These are phyloP conservation scores for Zhuliangozyma blackwelliae DNA, from an alignment of 1,139 yeast species.

Conservation along the genomic window DNA sequence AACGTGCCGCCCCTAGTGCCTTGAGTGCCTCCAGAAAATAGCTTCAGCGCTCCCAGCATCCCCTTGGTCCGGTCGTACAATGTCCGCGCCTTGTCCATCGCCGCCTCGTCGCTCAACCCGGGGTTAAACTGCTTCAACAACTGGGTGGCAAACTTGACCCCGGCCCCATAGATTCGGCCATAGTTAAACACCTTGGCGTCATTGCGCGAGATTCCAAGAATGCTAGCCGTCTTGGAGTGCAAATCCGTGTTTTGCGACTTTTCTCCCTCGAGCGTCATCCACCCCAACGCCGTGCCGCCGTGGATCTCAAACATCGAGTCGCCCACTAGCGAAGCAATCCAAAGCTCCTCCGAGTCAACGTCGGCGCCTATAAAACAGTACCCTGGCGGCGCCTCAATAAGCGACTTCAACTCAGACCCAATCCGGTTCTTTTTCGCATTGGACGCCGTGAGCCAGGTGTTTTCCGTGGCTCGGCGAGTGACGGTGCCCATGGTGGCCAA, in stretches of 20 bases:
- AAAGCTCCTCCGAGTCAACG: slow-evolving; percentile 95
- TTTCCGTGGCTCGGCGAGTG: slow-evolving; percentile 94
- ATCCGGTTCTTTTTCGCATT: slow-evolving; percentile 81
- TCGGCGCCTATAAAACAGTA: slow-evolving; percentile 96
- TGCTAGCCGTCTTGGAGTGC: slow-evolving; percentile 90
- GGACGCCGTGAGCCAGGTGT: slow-evolving; percentile 96
- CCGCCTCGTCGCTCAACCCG: slow-evolving; percentile 59
- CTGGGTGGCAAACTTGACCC: slow-evolving; percentile 81
- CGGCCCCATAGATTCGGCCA: slow-evolving; percentile 98
- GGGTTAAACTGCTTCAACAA: slow-evolving; percentile 81
- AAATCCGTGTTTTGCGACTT: slow-evolving; percentile 88
- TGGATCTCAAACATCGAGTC: slow-evolving; percentile 86
- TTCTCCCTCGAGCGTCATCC: slow-evolving; percentile 99
- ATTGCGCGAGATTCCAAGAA: slow-evolving; percentile 82
- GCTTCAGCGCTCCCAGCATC: slow-evolving; percentile 4
- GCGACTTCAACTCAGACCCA: slow-evolving; percentile 90
- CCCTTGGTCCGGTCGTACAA: slow-evolving; percentile 88
- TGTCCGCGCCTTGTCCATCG: slow-evolving; percentile 59
- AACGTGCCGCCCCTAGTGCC: too few relatives aligned
- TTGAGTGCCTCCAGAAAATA: too few relatives aligned
- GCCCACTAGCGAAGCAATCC: slow-evolving; percentile 96
- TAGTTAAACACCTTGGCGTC: slow-evolving; percentile 95
- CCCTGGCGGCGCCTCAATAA: slow-evolving; percentile 83
- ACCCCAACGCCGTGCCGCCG: slow-evolving; percentile 95
- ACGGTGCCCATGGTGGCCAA: slow-evolving; percentile 93